Base-by-base conservation (phyloP, 768 basidiomycete genomes). In the Galerina sulciceps region DNA sequence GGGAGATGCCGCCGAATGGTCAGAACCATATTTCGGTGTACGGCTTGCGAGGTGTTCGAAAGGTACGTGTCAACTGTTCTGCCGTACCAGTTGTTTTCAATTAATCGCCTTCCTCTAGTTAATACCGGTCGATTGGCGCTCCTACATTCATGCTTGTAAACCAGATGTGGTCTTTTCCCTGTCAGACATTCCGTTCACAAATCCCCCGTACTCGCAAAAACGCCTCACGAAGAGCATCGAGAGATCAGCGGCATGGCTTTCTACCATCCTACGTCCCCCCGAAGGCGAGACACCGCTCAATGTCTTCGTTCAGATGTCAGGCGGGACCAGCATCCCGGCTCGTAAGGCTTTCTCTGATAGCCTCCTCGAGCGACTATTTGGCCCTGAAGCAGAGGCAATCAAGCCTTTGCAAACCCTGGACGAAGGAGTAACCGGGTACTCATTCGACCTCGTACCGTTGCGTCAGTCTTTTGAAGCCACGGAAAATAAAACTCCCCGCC, bases 161-260 rank as follows among this genome's bases (percentile, higher is more conserved):
- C 90, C 91, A 1, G 91, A 94, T 62, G 57, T 93, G 14, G 83
- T 90, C 11, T 77, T 91, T 49, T 86, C 91, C 0, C 77, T 94
- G 14, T 79, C 84, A 1, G 92, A 94, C 57, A 85, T 77, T 0
- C 89, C 91, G 0, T 85, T 83, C 67, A 88, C 88, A 0, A 61
- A 75, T 3, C 81, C 85, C 0, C 85, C 89, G 0, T 81, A 85
- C 59, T 93, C 91, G 3, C 93, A 94, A 67, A 93, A 90, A 62
- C 85, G 93, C 2, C 71, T 87, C 5, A 86, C 83, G 23, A 94
- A 93, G 68, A 87, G 87, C 65, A 81, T 93, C 52, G 88, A 92
- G 43, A 81, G 92, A 23, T 86, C 86, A 2, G 67, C 76, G 0
- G 71, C 79, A 0, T 94, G 93, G 93, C 71, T 93, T 0, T 71